Percentiles rank a stretch among this genome's conserved stretches.
These are phyloP conservation scores for Tilletia walkeri DNA, from an alignment of 1,284 basidiomycete genomes.

Conservation along the genomic window DNA sequence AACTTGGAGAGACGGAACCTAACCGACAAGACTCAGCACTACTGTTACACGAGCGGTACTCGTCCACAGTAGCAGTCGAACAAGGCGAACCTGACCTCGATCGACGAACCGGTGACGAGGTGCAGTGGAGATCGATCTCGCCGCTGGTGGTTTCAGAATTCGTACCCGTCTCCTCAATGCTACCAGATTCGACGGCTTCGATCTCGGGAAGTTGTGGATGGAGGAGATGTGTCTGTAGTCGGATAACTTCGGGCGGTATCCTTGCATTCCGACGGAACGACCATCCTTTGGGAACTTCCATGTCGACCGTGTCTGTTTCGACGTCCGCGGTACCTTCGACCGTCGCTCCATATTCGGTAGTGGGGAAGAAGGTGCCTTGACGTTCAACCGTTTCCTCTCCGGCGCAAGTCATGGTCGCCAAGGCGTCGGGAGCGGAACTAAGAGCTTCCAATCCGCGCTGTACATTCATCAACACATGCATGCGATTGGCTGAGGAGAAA, in stretches of 20 bases:
- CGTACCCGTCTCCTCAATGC: too few relatives aligned
- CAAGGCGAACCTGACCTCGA: not conserved
- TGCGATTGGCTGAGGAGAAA: conserved; percentile 4
- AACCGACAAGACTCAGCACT: too few relatives aligned
- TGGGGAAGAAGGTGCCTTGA: too few relatives aligned
- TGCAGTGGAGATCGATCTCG: too few relatives aligned
- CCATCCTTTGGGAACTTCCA: not conserved
- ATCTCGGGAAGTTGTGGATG: not conserved
- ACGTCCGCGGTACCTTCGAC: not conserved
- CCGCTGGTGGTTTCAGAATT: too few relatives aligned
- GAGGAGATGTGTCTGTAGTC: not conserved
- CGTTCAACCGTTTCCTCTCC: too few relatives aligned
- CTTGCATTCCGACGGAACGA: not conserved
- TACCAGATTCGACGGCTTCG: too few relatives aligned
- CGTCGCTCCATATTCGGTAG: not conserved
- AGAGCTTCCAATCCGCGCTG: not conserved
- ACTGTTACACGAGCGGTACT: too few relatives aligned
- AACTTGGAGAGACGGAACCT: too few relatives aligned
- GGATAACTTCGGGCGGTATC: not conserved
- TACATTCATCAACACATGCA: not conserved
- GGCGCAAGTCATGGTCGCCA: too few relatives aligned
- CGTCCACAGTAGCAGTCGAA: not conserved
- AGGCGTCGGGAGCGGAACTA: too few relatives aligned
- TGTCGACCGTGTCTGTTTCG: not conserved
- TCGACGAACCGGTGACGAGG: not conserved